Conservation (phyloP, 495 filamentous ascomycete genomes). For the Penicillium argentinense region DNA sequence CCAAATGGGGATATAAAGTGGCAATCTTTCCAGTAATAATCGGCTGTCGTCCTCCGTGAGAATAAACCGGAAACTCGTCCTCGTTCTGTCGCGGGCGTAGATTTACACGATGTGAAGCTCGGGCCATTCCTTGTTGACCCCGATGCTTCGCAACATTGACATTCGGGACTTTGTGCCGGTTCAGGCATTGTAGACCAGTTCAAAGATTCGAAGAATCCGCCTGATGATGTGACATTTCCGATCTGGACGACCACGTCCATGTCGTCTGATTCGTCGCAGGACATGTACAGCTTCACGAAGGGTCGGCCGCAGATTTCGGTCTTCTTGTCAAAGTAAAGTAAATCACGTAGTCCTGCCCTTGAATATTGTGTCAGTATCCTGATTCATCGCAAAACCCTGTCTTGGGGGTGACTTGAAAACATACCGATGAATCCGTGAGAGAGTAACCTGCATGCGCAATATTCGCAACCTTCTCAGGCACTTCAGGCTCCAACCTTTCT, state of each 20-base stretch:
- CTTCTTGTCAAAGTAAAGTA: constrained; percentile 8
- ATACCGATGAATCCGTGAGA: constrained; percentile 3
- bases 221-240: constrained; percentile 10
- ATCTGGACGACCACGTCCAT: constrained; percentile 18
- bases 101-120: constrained; percentile 14
- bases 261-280: constrained; percentile 7
- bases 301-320: constrained; percentile 15
- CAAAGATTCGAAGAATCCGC: constrained; percentile 7
- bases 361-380: neutral
- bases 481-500: neutral
- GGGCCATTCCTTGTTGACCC: constrained; percentile 17
- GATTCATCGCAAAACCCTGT: no score
- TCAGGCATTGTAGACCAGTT: constrained; percentile 15
- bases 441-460: constrained; percentile 10
- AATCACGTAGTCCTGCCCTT: constrained; percentile 6
- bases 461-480: no score
- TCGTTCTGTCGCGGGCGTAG: neutral
- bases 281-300: constrained; percentile 16
- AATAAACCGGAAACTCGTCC: constrained; percentile 5
- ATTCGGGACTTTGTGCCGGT: constrained; percentile 10
- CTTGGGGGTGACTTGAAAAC: no score
- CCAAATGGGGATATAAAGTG: constrained; percentile 17
- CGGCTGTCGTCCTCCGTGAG: constrained; percentile 4
- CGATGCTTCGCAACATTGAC: constrained; percentile 17
- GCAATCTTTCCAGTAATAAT: constrained; percentile 8